A percentile compares a stretch with the other conserved stretches of the same genome.
phyloP scores from a whole-genome alignment of 257 asterid genomes.

The Apocynum venetum region DNA sequence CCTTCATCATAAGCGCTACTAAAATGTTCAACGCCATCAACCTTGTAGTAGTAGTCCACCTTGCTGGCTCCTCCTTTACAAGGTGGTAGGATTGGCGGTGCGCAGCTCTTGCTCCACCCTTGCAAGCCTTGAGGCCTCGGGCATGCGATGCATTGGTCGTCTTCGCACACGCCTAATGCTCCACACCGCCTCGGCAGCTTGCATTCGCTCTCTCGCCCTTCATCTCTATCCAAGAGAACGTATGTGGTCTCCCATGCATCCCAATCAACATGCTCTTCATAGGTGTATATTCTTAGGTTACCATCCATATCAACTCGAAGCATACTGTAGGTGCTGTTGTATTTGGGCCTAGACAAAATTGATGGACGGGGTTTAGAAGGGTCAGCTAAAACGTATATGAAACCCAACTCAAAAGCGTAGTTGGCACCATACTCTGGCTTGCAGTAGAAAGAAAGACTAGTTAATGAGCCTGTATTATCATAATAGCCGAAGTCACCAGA shows the following conservation, averaged over 20 bases:
- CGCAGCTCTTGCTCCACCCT: constrained; percentile 43
- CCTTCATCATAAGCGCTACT: constrained; percentile 38
- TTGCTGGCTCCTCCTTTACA: constrained; percentile 20
- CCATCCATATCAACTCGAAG: constrained; percentile 28
- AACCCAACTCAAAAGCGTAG: constrained; percentile 35
- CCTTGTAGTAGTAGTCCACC: constrained; percentile 35
- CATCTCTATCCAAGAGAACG: constrained; percentile 20
- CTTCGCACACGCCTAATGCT: constrained; percentile 35
- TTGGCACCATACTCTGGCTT: constrained; percentile 11
- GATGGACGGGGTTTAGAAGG: constrained; percentile 10
- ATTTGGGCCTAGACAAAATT: constrained; percentile 34
- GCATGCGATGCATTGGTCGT: constrained; percentile 44
- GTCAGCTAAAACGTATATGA: constrained; percentile 11
- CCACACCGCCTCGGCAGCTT: constrained; percentile 41
- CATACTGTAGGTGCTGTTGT: constrained; percentile 34
- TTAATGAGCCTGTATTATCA: constrained; percentile 15
- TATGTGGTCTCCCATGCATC: constrained; percentile 13
- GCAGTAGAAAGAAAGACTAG: constrained; percentile 20
- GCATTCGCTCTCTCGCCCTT: constrained; percentile 19
- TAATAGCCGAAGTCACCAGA: constrained; percentile 22
- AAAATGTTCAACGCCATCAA: constrained; percentile 31
- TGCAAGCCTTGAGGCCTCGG: constrained; percentile 35
- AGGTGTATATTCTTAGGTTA: background rate
- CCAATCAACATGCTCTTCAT: background rate
- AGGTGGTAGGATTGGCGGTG: constrained; percentile 32